These are phyloP conservation scores for Fusarium denticulatum DNA, from an alignment of 2,329 filamentous ascomycete genomes.

Conservation along the genomic window DNA sequence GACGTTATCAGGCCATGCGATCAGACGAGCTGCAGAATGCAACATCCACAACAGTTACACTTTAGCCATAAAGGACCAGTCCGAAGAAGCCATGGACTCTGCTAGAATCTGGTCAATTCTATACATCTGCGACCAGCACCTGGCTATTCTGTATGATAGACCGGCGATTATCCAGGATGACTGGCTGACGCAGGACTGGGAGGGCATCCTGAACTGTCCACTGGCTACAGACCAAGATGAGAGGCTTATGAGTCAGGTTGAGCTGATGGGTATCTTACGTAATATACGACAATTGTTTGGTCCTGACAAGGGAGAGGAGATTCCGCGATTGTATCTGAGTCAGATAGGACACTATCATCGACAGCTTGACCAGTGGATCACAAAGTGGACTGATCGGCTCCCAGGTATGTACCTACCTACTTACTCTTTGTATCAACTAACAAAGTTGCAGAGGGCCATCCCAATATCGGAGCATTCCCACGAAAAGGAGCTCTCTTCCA, in stretches of 20 bases:
- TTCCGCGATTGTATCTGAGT: conserved; percentile 61
- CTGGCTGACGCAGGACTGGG: conserved; percentile 65
- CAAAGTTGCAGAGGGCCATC: conserved; percentile 39
- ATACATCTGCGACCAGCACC: conserved; percentile 70
- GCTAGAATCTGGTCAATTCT: conserved; percentile 70
- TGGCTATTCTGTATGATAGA: conserved; percentile 68
- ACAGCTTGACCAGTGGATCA: conserved; percentile 52
- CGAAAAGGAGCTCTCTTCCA: conserved; percentile 53
- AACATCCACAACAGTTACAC: conserved; percentile 56
- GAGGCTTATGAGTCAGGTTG: conserved; percentile 66
- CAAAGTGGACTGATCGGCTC: conserved; percentile 47
- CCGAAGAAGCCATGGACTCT: conserved; percentile 59
- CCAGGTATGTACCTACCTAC: conserved; percentile 33
- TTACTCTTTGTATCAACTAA: too few relatives aligned
- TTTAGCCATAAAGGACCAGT: conserved; percentile 49
- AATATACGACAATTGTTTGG: conserved; percentile 65
- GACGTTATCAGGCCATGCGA: conserved; percentile 66
- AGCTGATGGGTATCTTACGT: conserved; percentile 66
- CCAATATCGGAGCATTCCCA: conserved; percentile 52
- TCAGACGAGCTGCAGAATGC: conserved; percentile 60
- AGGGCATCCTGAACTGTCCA: conserved; percentile 61
- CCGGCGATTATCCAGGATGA: conserved; percentile 68
- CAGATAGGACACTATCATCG: conserved; percentile 52
- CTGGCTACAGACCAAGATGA: conserved; percentile 64
- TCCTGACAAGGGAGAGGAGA: conserved; percentile 61